These are phyloP conservation scores for Eutrema japonicum DNA, from an alignment of 345 rosid genomes.

Conservation along the genomic window DNA sequence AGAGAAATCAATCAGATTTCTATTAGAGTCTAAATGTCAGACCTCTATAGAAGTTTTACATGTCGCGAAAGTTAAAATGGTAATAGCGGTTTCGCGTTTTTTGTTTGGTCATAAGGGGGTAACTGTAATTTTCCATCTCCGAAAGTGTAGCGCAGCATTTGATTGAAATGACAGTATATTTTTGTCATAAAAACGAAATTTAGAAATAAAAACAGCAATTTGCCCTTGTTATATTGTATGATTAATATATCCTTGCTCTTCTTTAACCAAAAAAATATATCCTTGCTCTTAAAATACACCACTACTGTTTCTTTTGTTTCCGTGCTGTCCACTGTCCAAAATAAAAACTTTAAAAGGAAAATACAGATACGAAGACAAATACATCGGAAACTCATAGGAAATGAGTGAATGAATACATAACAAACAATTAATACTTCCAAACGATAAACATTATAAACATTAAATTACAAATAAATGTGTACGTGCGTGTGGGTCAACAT, in stretches of 20 bases:
- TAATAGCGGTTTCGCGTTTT: no score
- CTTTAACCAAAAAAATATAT: not conserved
- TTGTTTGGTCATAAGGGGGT: no score
- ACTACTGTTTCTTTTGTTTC: slow-evolving; percentile 7
- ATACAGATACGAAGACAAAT: slow-evolving; percentile 37
- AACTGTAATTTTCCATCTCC: no score
- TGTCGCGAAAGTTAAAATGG: no score
- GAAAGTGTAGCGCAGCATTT: no score
- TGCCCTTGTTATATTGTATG: not conserved
- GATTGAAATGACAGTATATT: no score
- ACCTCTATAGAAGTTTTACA: no score
- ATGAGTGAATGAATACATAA: slow-evolving; percentile 5
- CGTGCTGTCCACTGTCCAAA: slow-evolving; percentile 22
- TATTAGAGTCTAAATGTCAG: no score
- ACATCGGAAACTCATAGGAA: slow-evolving; percentile 43
- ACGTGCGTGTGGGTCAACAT: slow-evolving; percentile 36
- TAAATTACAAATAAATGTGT: slow-evolving; percentile 10
- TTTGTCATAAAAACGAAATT: no score
- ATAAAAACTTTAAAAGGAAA: slow-evolving; percentile 12
- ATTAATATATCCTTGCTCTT: not conserved
- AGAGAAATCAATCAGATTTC: no score
- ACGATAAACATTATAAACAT: slow-evolving; percentile 11
- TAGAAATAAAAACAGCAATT: no score
- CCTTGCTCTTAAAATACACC: not conserved
- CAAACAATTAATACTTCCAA: slow-evolving; percentile 25